phyloP scores from a whole-genome alignment of 805 yeast species.

The Sugiyamaella floridensis region DNA sequence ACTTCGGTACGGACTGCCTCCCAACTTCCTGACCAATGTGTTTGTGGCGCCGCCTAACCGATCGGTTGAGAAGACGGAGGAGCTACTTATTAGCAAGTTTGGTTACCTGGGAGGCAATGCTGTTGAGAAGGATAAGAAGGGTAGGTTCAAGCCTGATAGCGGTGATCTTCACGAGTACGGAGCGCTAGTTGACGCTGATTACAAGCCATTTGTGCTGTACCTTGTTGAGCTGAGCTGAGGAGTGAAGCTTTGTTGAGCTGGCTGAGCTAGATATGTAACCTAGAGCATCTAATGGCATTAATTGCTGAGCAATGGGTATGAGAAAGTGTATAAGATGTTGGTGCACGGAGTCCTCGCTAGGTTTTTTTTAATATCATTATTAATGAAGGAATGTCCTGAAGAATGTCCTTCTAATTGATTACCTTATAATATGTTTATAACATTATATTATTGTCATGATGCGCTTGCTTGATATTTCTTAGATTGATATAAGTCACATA shows the following conservation, averaged over 20 bases:
- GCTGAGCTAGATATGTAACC: not conserved
- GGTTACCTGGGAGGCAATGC: constrained; percentile 93
- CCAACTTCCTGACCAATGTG: constrained; percentile 60
- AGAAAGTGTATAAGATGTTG: no score
- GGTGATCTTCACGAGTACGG: constrained; percentile 74
- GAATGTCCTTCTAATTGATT: no score
- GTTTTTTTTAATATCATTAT: no score
- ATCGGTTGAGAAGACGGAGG: constrained; percentile 50
- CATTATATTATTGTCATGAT: no score
- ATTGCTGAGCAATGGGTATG: no score
- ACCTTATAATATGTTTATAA: no score
- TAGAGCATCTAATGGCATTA: not conserved
- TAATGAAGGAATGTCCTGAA: no score
- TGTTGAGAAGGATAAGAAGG: constrained; percentile 58
- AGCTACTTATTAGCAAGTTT: constrained; percentile 63
- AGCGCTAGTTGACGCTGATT: constrained; percentile 85
- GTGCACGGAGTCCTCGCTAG: no score
- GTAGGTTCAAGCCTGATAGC: constrained; percentile 49
- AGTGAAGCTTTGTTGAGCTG: not conserved
- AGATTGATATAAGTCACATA: no score
- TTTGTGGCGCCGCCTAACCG: constrained; percentile 39
- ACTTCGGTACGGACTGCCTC: constrained; percentile 94
- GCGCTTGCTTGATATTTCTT: no score
- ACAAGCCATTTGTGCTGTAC: constrained; percentile 92
- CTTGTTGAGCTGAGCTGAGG: constrained; percentile 36